Percentiles rank a stretch among this genome's conserved stretches.
Evolutionary conservation across 208 protist genomes (phyloP).

Genomic region (Balamuthia mandrillaris): DNA sequence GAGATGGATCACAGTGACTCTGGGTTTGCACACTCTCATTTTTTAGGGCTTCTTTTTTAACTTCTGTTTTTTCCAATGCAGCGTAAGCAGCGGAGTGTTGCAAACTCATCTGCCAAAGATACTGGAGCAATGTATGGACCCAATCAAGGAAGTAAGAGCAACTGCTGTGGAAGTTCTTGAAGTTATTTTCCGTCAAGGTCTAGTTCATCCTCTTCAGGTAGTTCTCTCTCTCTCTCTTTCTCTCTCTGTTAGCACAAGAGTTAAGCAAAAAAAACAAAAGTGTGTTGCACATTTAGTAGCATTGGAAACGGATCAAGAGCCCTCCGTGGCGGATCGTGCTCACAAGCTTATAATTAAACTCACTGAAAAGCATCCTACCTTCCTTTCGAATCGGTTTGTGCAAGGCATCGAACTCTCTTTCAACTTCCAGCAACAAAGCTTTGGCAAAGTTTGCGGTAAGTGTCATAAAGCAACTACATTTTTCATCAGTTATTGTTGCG

Average conservation of each 20-base stretch:
- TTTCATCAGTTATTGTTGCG: no score
- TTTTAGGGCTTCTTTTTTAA: no score
- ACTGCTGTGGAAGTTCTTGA: slow-evolving; percentile 2
- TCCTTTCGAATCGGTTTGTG: slow-evolving; percentile 36
- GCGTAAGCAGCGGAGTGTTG: not conserved
- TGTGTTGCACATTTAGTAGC: slow-evolving; percentile 29
- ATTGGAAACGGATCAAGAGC: slow-evolving; percentile 6
- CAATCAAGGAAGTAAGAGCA: not conserved
- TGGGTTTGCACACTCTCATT: no score
- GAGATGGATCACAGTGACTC: slow-evolving; percentile 40
- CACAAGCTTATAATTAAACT: not conserved
- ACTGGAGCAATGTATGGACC: slow-evolving; percentile 16
- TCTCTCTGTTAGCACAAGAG: no score
- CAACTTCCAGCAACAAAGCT: slow-evolving; percentile 5
- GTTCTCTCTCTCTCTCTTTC: no score
- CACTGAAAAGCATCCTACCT: slow-evolving; percentile 28
- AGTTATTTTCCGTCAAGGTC: slow-evolving; percentile 13
- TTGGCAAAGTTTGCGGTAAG: no score
- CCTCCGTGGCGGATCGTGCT: not conserved
- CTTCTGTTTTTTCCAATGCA: no score
- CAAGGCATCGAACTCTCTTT: slow-evolving; percentile 37
- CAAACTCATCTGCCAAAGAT: not conserved
- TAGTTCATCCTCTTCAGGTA: slow-evolving; percentile 31
- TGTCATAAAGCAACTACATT: no score
- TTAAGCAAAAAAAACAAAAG: no score